Base-by-base conservation (phyloP, 495 filamentous ascomycete genomes). In the Penicillium parvum region DNA sequence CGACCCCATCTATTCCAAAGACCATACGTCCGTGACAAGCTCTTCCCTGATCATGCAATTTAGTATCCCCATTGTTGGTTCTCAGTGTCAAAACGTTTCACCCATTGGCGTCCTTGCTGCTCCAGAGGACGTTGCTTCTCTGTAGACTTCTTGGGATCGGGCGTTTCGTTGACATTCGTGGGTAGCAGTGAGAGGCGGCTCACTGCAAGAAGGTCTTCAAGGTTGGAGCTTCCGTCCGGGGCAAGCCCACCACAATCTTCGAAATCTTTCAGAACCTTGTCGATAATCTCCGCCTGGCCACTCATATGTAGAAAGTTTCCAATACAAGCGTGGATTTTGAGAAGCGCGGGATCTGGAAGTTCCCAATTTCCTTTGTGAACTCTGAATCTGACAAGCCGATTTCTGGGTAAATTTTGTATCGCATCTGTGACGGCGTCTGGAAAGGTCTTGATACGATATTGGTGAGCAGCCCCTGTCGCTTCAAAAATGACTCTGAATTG, bases 381-480 rank as follows among this genome's bases (percentile, higher is more conserved):
- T 32, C 19, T 20, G 27, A 52, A 47, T 27, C 29, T 52, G 26
- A 43, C 27, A 43, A 43, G 23, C 15, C 37, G 42, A 46, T 39
- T 43, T 33, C n/a, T 43, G 29, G 49, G 49, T 37, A 50, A 41
- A 29, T 15, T 23, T 32, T 17, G 28, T 40, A 45, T 30, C 9
- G 41, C 10, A 5, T 26, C 25, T 30, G 40, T 40, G 30, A 26
- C 26, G 15, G 32, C 21, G 22, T 39, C 37, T 28, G 37, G 42
- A 39, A 46, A 52, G 26, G 49, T 42, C 49, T 52, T 52, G 32
- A 52, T 42, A n/a, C 32, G 17, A 37, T 52, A 52, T 33, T 52
- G 42, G 43, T 52, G 30, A 26, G 37, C 14, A 33, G 39, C 19
- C 14, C 42, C 27, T 23, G 43, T 52, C 34, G 23, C 37, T 33